Conservation (phyloP, 176 grass and related monocot species). For the Thinopyrum elongatum region DNA sequence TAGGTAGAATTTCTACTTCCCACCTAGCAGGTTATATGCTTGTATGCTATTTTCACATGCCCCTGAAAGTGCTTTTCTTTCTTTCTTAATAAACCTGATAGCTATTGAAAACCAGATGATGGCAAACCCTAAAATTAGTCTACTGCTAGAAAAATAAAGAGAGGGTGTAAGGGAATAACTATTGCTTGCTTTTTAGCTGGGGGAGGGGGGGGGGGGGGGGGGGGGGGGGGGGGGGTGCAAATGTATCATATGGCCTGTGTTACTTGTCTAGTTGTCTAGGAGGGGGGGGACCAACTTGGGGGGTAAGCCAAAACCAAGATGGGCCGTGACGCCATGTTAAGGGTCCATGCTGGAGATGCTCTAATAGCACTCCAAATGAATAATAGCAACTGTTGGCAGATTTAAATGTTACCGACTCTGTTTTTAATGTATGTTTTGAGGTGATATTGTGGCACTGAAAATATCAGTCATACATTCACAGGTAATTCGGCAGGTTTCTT, state of each 20-base stretch:
- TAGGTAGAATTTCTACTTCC: not conserved
- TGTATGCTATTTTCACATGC: not conserved
- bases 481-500: slow-evolving; percentile 89
- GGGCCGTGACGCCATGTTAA: not conserved
- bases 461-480: slow-evolving; percentile 31
- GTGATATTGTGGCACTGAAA: not conserved
- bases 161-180: not conserved
- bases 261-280: not conserved
- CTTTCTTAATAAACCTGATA: not conserved
- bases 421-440: slow-evolving; percentile 3
- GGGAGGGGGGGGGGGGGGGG: too few species aligned
- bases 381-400: not conserved
- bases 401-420: not conserved
- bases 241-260: not conserved
- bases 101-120: not conserved
- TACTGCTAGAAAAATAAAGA: not conserved
- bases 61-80: not conserved
- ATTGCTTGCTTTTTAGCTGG: not conserved
- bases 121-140: not conserved
- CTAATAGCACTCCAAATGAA: not conserved
- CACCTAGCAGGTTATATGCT: not conserved
- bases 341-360: not conserved
- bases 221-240: too few species aligned
- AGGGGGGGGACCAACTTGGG: not conserved
- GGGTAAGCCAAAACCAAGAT: not conserved